Conservation (phyloP, 2,329 filamentous ascomycete genomes). For the Xylariaceae sp. region DNA sequence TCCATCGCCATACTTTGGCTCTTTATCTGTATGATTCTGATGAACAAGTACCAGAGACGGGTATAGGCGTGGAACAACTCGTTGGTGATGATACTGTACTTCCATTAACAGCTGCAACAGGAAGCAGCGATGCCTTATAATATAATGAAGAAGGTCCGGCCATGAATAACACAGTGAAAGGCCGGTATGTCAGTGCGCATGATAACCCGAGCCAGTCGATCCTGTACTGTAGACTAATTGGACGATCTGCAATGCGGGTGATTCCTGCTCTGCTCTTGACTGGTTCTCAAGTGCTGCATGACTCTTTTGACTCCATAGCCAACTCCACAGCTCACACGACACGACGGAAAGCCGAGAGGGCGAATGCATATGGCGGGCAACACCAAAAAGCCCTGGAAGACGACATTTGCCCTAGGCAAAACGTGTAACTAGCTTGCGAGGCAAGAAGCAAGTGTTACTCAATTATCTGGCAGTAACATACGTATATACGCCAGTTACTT, state of each 20-base stretch:
- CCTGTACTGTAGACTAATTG: background rate
- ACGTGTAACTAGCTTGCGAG: background rate
- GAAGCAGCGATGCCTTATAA: background rate
- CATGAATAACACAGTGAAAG: background rate
- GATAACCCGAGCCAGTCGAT: background rate
- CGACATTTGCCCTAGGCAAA: background rate
- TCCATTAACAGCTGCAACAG: background rate
- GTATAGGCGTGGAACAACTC: too few relatives aligned
- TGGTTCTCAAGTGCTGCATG: slow-evolving; percentile 13
- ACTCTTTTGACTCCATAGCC: slow-evolving; percentile 15
- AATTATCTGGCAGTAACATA: background rate
- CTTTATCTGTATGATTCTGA: too few relatives aligned
- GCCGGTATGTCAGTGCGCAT: background rate
- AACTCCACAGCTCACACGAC: background rate
- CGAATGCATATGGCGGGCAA: slow-evolving; percentile 1
- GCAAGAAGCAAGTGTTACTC: background rate
- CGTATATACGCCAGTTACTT: too few relatives aligned
- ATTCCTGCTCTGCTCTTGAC: slow-evolving; percentile 6
- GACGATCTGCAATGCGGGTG: slow-evolving; percentile 9
- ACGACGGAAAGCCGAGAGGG: background rate
- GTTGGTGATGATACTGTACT: background rate
- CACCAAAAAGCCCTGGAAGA: background rate
- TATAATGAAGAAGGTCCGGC: background rate
- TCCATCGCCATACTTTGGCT: too few relatives aligned
- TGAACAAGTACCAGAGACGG: too few relatives aligned